Conservation (phyloP, 306 rosid species). For the Rubus idaeus region DNA sequence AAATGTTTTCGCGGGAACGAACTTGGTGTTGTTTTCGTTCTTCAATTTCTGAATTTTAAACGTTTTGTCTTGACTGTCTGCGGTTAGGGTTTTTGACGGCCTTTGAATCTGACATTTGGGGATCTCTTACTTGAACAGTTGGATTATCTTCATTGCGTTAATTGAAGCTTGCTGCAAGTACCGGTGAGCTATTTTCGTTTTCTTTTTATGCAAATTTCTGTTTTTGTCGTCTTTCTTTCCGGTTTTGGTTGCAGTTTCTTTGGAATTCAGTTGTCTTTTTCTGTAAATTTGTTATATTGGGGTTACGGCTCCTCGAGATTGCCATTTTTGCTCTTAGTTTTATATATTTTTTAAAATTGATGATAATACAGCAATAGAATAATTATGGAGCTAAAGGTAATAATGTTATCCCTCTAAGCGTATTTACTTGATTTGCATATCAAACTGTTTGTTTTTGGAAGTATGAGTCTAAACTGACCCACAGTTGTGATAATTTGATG, state of each 20-base stretch:
- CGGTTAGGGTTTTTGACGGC: conserved; percentile 26
- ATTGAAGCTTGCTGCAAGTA: conserved; percentile 22
- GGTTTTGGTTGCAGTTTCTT: background rate
- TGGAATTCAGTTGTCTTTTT: background rate
- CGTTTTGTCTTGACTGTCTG: background rate
- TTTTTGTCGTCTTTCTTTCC: conserved; percentile 1
- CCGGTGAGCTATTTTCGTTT: conserved; percentile 13
- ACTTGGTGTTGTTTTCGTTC: background rate
- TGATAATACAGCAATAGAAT: background rate
- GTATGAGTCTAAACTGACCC: background rate
- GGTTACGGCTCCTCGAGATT: conserved; percentile 12
- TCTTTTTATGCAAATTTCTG: background rate
- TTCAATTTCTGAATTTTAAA: conserved; percentile 1
- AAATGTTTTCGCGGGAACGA: background rate
- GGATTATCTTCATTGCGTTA: conserved; percentile 4
- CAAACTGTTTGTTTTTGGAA: background rate
- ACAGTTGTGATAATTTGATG: background rate
- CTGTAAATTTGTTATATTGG: background rate
- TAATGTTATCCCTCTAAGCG: background rate
- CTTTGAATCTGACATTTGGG: conserved; percentile 18
- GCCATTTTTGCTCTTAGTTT: background rate
- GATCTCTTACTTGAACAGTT: conserved; percentile 23
- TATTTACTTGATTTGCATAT: background rate
- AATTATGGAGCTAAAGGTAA: background rate
- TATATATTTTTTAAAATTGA: background rate